Evolutionary conservation across 2,329 filamentous ascomycete genomes (phyloP), one percentile per base, ranked within the genome.

Genomic region (Trichoderma hamatum): DNA sequence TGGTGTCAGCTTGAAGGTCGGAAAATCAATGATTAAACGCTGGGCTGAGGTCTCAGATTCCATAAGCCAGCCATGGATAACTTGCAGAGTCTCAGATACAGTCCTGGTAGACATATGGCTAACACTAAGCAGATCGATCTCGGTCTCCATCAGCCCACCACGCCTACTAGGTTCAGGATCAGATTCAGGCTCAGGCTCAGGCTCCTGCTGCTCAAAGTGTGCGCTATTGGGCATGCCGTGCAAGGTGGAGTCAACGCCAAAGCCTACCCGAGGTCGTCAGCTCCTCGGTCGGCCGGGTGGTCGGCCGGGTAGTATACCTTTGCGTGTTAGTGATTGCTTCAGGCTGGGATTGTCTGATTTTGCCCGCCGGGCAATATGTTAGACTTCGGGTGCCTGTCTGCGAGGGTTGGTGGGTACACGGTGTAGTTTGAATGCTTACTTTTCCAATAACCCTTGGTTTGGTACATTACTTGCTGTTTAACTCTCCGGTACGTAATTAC

Each of bases 81-180:
- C 39, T 36, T 32, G 32, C 32, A 30, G 30, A 49, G 43, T 51
- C 13, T 32, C 39, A 21, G 60, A 36, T 52, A 24, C 59, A 63
- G 24, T 54, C 10, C 24, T 28, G 9, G 24, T 11, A 52, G n/a
- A 16, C 36, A 39, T 26, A 46, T 46, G 58, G 1, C 39, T 36
- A 16, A 21, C 46, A 32, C 51, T 52, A n/a, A 36, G 30, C 60
- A 52, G 60, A 63, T 63, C 60, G 60, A 63, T 63, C 60, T 63
- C 28, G 1, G 28, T 52, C 10, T 14, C 60, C 60, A 52, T 63
- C 60, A 63, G 46, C 60, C 60, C 60, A 52, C 60, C 34, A 63
- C 51, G 60, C 60, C 21, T 52, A n/a, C 46, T 30, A n/a, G 16
- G 46, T 16, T 36, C 30, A 21, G 54, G 54, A 3, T 58, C 54